Evolutionary conservation across 1,284 basidiomycete species (phyloP), one percentile per base, ranked within the genome.

Genomic region (Erythrobasidium hasegawianum): DNA sequence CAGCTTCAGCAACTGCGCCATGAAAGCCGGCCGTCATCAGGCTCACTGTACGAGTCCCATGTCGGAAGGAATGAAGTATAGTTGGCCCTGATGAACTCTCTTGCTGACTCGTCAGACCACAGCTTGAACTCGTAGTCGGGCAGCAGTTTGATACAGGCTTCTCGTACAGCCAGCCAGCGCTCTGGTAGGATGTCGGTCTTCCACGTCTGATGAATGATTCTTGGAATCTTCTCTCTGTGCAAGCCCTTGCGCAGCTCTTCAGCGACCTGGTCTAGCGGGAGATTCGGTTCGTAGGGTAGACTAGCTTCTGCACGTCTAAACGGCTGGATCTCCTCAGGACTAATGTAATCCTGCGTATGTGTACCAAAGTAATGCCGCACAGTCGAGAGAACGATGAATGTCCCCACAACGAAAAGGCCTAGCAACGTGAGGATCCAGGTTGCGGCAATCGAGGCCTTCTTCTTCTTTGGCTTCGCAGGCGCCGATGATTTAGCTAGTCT

Each of bases 121-220:
- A 98, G 83, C 83, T 87, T 95, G 81, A 97, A 97, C 77, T 97
- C 86, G 77, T 97, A 97, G 82, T 97, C 94, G 4, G 90, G 75
- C 61, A 80, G 77, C 71, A 80, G 73, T 47, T 71, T 72, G n/a
- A 72, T 72, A 68, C 79, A 80, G 41, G 72, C 75, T 47, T 77
- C 74, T 7, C 77, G 71, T 22, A 78, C 74, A 20, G 71, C 81
- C 71, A 85, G 84, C 94, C 94, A 98, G 69, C 85, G 83, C 43
- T 83, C 80, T 3, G 96, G 96, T 22, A 98, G 81, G 0, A 83
- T 84, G 70, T 95, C 87, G 18, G 87, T 87, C 81, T 96, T 97
- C 95, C 95, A 98, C 20, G 96, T 98, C 83, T 97, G 95, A 79
- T 98, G 95, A 61, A 98, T 86, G 72, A 98, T 90, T 57, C 91